A percentile compares a stretch with the other conserved stretches of the same genome.
These are phyloP conservation scores for Oenanthe javanica DNA, from an alignment of 140 eudicot species.

Conservation along the genomic window DNA sequence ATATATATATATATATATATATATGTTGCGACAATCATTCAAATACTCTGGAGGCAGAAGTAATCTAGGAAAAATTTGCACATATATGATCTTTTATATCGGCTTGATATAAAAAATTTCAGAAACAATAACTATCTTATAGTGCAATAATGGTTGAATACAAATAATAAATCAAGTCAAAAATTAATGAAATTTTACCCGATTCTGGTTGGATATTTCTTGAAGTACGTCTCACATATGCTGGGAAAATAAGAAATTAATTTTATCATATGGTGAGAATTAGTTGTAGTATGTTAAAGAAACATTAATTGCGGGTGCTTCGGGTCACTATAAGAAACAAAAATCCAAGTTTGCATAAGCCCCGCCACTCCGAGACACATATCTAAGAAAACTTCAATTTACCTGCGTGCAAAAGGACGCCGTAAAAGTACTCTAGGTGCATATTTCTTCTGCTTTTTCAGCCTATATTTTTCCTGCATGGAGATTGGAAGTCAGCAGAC, in stretches of 20 bases:
- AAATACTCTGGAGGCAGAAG: not conserved
- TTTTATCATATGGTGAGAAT: slow-evolving; percentile 14
- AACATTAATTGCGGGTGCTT: not conserved
- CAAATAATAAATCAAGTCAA: not conserved
- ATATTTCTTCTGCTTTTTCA: slow-evolving; percentile 90
- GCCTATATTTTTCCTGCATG: slow-evolving; percentile 83
- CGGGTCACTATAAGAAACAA: not conserved
- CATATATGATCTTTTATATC: not conserved
- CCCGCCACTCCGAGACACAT: not conserved
- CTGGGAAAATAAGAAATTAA: slow-evolving; percentile 36
- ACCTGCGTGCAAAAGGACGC: slow-evolving; percentile 96
- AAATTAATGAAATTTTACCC: slow-evolving; percentile 40
- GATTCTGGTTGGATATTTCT: slow-evolving; percentile 73
- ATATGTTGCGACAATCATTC: too few relatives aligned
- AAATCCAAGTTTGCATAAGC: not conserved
- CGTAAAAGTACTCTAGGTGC: slow-evolving; percentile 89
- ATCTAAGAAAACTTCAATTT: not conserved
- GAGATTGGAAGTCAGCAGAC: slow-evolving; percentile 12
- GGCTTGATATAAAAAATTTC: not conserved
- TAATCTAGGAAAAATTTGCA: not conserved
- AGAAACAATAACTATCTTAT: not conserved
- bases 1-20: too few relatives aligned
- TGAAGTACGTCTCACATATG: slow-evolving; percentile 97
- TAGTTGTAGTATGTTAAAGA: not conserved
- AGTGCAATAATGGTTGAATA: not conserved